Base-by-base conservation (phyloP, 371 early-diverging fungal genomes). In the Synchytrium microbalum region DNA sequence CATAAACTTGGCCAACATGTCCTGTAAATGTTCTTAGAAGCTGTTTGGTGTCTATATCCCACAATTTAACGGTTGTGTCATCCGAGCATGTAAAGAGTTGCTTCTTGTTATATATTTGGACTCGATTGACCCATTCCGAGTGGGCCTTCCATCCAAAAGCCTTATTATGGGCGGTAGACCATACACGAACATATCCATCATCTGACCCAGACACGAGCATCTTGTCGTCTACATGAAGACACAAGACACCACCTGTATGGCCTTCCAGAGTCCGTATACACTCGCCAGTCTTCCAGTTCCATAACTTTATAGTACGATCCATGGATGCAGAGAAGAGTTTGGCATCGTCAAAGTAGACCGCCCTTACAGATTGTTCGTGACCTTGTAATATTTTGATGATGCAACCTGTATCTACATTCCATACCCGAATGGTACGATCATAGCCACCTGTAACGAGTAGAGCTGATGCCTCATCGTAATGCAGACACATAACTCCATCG, bases 131-230 rank as follows among this genome's bases (percentile, higher is more conserved):
- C 84, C 86, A 83, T 69, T 91, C 92, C 0, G 51, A n/a, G n/a
- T n/a, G n/a, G n/a, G n/a, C n/a, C n/a, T n/a, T n/a, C n/a, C n/a
- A n/a, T n/a, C n/a, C n/a, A n/a, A n/a, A n/a, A n/a, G n/a, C n/a
- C n/a, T n/a, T n/a, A n/a, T n/a, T n/a, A n/a, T n/a, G n/a, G n/a
- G n/a, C n/a, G n/a, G n/a, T n/a, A 38, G 46, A 38, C 92, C 92
- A 96, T 3, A 96, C 85, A 26, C 90, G 87, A 61, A 99, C 90
- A 0, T 85, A 85, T 56, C 87, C 86, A 68, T 95, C 95, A 5
- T 85, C 90, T 1, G 91, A 86, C 53, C 93, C 95, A 61, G 87
- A 86, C 1, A 88, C 95, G 61, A 93, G 72, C 3, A 88, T 65
- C 19, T 81, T 76, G 24, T 86, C 84, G 65, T 88, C 86, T 23